A percentile compares a stretch with the other conserved stretches of the same genome.
phyloP scores from a whole-genome alignment of 768 basidiomycete genomes.

The Pisolithus sp. region DNA sequence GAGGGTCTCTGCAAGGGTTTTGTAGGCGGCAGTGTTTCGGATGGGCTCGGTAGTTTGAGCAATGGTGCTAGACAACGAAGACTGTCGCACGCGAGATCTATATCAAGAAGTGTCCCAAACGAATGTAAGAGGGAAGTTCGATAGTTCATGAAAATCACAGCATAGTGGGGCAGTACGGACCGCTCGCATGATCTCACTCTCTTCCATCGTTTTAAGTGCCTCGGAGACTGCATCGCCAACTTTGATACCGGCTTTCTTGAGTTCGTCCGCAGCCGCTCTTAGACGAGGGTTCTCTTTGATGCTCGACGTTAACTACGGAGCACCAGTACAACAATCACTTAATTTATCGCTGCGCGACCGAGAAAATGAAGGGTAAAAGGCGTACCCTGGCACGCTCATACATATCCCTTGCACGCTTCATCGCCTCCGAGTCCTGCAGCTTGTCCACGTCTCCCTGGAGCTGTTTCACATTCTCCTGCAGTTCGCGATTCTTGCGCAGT shows the following conservation, averaged over 20 bases:
- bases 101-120: background rate
- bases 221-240: conserved; percentile 92
- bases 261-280: conserved; percentile 87
- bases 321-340: conserved; percentile 5
- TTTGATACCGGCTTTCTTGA: conserved; percentile 83
- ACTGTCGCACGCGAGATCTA: conserved; percentile 83
- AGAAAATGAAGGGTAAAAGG: conserved; percentile 11
- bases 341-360: background rate
- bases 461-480: conserved; percentile 96
- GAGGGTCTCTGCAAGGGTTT: conserved; percentile 80
- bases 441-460: conserved; percentile 97
- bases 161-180: conserved; percentile 39
- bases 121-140: background rate
- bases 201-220: conserved; percentile 89
- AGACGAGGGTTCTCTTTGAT: conserved; percentile 94
- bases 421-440: conserved; percentile 91
- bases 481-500: conserved; percentile 85
- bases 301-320: conserved; percentile 74
- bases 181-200: conserved; percentile 85
- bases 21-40: conserved; percentile 92
- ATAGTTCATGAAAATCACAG: background rate
- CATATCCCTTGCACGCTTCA: conserved; percentile 85
- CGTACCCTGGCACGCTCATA: conserved; percentile 92
- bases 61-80: conserved; percentile 80
- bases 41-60: conserved; percentile 93